Evolutionary conservation across 2,329 filamentous ascomycete genomes (phyloP).

Genomic region (Colletotrichum theobromicola): DNA sequence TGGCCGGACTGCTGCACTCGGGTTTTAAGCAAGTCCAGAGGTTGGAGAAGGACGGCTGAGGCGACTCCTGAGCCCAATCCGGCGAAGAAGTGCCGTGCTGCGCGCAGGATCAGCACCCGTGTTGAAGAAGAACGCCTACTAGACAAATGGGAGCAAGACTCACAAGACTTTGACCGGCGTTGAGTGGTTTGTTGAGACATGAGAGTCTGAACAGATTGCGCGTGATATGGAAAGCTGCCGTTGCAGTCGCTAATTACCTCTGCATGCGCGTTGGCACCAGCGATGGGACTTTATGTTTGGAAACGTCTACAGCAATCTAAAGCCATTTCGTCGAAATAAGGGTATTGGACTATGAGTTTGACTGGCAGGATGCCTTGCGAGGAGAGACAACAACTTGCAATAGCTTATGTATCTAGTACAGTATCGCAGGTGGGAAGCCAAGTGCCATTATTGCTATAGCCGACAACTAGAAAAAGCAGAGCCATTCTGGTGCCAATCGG

Average conservation of each 20-base stretch:
- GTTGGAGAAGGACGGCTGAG: conserved; percentile 90
- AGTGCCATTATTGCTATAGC: not conserved
- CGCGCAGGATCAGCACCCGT: not conserved
- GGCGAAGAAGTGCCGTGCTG: conserved; percentile 86
- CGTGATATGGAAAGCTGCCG: not conserved
- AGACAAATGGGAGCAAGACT: not conserved
- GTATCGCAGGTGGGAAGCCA: not conserved
- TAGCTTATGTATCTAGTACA: too few species aligned
- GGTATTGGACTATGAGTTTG: not conserved
- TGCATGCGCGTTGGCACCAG: not conserved
- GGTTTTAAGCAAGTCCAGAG: conserved; percentile 95
- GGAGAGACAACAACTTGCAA: too few species aligned
- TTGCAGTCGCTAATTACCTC: not conserved
- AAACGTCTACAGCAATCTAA: not conserved
- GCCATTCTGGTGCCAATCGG: not conserved
- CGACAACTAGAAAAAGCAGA: not conserved
- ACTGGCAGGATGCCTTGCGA: not conserved
- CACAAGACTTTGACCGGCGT: conserved; percentile 13
- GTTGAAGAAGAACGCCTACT: not conserved
- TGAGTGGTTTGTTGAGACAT: conserved; percentile 9
- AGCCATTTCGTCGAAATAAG: not conserved
- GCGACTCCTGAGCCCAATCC: conserved; percentile 87
- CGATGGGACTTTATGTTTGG: not conserved
- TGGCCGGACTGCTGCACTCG: conserved; percentile 87
- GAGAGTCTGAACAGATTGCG: not conserved